Conservation (phyloP, 1,284 basidiomycete species). For the Pterulicium gracile region DNA sequence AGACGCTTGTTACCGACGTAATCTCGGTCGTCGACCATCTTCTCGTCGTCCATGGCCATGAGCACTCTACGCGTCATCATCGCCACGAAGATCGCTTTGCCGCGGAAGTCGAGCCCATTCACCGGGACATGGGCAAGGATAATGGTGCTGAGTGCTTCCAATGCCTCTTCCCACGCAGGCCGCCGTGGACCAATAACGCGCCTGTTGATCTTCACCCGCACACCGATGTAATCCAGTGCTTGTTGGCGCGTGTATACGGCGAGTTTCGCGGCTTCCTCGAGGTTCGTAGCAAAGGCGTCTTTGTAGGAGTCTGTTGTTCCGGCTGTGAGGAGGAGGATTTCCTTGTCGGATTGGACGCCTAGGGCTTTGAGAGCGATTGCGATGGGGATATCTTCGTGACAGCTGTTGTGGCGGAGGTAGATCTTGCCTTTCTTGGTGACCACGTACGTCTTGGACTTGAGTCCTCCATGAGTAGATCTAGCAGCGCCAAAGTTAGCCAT, state of each 20-base stretch:
- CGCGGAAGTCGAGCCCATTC: slow-evolving; percentile 80
- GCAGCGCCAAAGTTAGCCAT: slow-evolving; percentile 6
- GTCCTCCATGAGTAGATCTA: slow-evolving; percentile 91
- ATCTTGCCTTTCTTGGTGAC: slow-evolving; percentile 90
- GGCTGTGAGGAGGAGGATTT: slow-evolving; percentile 91
- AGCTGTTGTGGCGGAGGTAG: slow-evolving; percentile 97
- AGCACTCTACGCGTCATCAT: slow-evolving; percentile 96
- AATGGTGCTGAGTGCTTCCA: slow-evolving; percentile 94
- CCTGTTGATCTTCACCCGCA: slow-evolving; percentile 83
- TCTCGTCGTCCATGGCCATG: slow-evolving; percentile 94
- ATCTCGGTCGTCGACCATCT: slow-evolving; percentile 97
- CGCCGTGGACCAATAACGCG: slow-evolving; percentile 72
- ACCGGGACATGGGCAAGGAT: slow-evolving; percentile 97
- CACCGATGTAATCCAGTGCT: slow-evolving; percentile 93
- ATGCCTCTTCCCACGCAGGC: slow-evolving; percentile 87
- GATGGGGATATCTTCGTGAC: slow-evolving; percentile 96
- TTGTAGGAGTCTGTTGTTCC: slow-evolving; percentile 90
- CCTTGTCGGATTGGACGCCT: slow-evolving; percentile 95
- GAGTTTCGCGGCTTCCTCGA: slow-evolving; percentile 89
- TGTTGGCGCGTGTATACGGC: slow-evolving; percentile 92
- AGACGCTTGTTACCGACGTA: slow-evolving; percentile 99
- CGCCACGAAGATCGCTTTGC: slow-evolving; percentile 96
- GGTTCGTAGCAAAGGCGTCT: slow-evolving; percentile 80
- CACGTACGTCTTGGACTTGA: slow-evolving; percentile 99
- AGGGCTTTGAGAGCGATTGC: slow-evolving; percentile 95